Percentiles rank a stretch among this genome's conserved stretches.
These are phyloP conservation scores for Macrocystidia cucumis DNA, from an alignment of 1,284 basidiomycete species.

Conservation along the genomic window DNA sequence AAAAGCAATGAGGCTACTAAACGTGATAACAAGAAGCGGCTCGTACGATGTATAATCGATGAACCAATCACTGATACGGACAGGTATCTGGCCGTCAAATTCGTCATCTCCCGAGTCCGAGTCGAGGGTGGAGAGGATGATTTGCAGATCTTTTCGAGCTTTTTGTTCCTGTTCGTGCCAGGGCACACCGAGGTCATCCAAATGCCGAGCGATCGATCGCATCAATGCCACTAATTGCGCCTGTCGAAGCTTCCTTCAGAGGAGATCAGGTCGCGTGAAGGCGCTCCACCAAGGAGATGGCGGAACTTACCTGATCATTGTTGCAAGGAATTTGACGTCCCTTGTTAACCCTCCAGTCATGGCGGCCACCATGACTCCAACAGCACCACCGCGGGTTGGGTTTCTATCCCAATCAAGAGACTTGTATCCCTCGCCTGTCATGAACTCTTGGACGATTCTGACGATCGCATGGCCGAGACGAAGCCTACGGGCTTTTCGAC, in stretches of 20 bases:
- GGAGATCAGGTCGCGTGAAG: neutral
- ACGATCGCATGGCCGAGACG: constrained; percentile 43
- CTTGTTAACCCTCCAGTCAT: constrained; percentile 33
- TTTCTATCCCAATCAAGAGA: constrained; percentile 17
- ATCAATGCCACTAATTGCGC: constrained; percentile 32
- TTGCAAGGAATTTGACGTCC: constrained; percentile 34
- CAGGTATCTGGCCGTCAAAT: constrained; percentile 5
- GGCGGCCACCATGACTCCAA: constrained; percentile 18
- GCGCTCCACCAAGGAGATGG: neutral
- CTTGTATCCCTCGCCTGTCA: constrained; percentile 33
- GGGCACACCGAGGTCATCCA: no score
- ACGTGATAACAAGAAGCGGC: no score
- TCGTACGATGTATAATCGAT: no score
- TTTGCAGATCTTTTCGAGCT: no score
- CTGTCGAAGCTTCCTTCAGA: constrained; percentile 38
- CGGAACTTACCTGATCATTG: constrained; percentile 35
- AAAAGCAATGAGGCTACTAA: constrained; percentile 11
- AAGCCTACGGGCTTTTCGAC: constrained; percentile 22
- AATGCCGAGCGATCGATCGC: no score
- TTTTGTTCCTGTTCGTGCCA: no score
- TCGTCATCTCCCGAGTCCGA: constrained; percentile 10
- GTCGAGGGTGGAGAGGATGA: constrained; percentile 16
- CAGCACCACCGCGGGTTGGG: constrained; percentile 10
- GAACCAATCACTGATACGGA: no score
- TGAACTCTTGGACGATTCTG: constrained; percentile 30